phyloP scores from a whole-genome alignment of 2,329 filamentous ascomycete genomes.

The Exophiala oligosperma region DNA sequence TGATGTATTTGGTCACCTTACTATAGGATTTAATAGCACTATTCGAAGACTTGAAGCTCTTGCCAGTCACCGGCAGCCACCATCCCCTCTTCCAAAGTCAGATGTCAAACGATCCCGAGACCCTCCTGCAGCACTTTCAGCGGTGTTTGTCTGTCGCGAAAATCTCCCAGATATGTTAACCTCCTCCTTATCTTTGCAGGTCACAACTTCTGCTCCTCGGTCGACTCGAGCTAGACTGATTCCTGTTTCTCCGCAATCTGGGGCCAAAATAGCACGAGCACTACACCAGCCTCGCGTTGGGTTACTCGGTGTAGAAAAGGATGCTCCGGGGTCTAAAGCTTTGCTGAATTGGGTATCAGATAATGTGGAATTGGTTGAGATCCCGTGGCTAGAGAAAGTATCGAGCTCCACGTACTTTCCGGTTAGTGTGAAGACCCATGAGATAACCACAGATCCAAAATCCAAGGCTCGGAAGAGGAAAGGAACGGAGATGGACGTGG shows the following conservation, averaged over 20 bases:
- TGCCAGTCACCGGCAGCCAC: constrained; percentile 27
- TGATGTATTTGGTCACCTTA: constrained; percentile 37
- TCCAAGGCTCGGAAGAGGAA: constrained; percentile 11
- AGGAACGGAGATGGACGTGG: not conserved
- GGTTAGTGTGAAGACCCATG: constrained; percentile 17
- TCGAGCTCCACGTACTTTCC: constrained; percentile 14
- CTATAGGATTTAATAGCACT: constrained; percentile 47
- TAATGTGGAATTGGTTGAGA: constrained; percentile 14
- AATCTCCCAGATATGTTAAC: constrained; percentile 24
- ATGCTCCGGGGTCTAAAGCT: constrained; percentile 6
- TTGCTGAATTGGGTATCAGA: constrained; percentile 16
- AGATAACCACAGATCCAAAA: constrained; percentile 6
- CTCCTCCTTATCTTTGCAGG: constrained; percentile 19
- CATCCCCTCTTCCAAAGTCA: constrained; percentile 5
- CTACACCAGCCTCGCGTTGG: constrained; percentile 24
- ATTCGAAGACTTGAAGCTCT: constrained; percentile 43
- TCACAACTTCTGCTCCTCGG: constrained; percentile 19
- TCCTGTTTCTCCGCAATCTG: constrained; percentile 18
- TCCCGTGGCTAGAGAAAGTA: constrained; percentile 22
- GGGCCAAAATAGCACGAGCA: constrained; percentile 20
- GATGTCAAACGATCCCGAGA: not conserved
- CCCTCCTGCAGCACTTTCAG: constrained; percentile 7
- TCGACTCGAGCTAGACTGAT: constrained; percentile 14
- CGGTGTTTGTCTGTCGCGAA: constrained; percentile 21
- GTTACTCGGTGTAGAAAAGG: constrained; percentile 20